phyloP scores from a whole-genome alignment of 2,329 filamentous ascomycete species.

The Trichoderma sp. region DNA sequence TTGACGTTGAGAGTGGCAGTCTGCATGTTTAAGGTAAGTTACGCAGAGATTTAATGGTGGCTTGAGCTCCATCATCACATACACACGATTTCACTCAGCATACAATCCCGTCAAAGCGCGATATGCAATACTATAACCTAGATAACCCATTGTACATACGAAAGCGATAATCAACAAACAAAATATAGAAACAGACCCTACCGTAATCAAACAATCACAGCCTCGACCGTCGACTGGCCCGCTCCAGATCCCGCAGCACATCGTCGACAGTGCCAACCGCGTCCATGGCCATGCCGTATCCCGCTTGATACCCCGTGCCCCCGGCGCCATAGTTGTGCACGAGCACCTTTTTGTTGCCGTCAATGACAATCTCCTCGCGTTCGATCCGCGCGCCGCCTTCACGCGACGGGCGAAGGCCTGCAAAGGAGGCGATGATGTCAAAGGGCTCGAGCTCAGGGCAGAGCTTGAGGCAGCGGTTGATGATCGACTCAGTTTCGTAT shows the following conservation, averaged over 20 bases:
- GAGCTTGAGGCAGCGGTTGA: conserved; percentile 41
- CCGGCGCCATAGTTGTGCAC: conserved; percentile 52
- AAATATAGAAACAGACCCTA: background rate
- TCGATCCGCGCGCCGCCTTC: conserved; percentile 50
- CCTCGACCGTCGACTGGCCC: conserved; percentile 9
- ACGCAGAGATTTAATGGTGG: too few relatives aligned
- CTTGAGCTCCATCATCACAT: too few relatives aligned
- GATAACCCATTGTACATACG: background rate
- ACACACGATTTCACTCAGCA: too few relatives aligned
- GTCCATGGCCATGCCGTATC: conserved; percentile 46
- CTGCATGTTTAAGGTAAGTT: too few relatives aligned
- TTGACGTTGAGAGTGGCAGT: too few relatives aligned
- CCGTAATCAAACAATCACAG: background rate
- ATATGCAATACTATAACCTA: background rate
- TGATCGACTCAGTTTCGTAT: conserved; percentile 44
- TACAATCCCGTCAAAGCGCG: background rate
- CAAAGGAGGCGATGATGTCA: conserved; percentile 40
- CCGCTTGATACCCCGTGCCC: conserved; percentile 50
- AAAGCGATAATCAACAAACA: background rate
- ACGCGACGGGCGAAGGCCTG: conserved; percentile 43
- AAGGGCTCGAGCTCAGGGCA: conserved; percentile 37
- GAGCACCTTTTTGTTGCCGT: conserved; percentile 33
- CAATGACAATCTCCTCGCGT: conserved; percentile 40
- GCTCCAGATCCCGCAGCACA: conserved; percentile 32
- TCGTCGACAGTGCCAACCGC: conserved; percentile 39